Conservation (phyloP, 768 basidiomycete species). For the Ramaria sp. region DNA sequence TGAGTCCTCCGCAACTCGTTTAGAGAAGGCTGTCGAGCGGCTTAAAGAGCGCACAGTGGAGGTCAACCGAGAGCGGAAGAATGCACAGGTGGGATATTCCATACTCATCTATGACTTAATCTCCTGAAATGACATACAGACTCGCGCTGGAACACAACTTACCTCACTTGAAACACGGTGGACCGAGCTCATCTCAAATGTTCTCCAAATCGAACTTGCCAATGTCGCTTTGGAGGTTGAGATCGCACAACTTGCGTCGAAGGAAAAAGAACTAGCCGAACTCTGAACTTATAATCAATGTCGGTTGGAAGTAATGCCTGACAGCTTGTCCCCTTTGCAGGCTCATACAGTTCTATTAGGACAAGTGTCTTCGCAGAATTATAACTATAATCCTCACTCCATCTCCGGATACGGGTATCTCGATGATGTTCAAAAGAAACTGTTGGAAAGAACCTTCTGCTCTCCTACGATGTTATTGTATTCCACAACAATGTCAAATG, state of each 20-base stretch:
- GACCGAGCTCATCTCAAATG: slow-evolving; percentile 85
- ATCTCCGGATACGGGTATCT: too few relatives aligned
- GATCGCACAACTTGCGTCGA: slow-evolving; percentile 38
- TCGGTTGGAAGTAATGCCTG: too few relatives aligned
- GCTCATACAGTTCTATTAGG: too few relatives aligned
- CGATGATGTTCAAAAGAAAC: too few relatives aligned
- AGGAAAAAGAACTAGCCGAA: slow-evolving; percentile 50
- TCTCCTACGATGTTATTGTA: too few relatives aligned
- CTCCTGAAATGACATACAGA: slow-evolving; percentile 30
- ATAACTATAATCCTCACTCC: too few relatives aligned
- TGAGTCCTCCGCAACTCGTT: slow-evolving; percentile 62
- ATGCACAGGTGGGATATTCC: slow-evolving; percentile 47
- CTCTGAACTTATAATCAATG: slow-evolving; percentile 16
- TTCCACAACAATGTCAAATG: too few relatives aligned
- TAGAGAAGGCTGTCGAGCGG: slow-evolving; percentile 66
- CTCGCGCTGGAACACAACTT: slow-evolving; percentile 66
- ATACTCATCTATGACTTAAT: slow-evolving; percentile 10
- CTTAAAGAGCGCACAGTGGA: slow-evolving; percentile 70
- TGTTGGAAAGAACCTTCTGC: too few relatives aligned
- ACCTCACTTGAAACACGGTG: slow-evolving; percentile 76
- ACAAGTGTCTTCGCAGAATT: too few relatives aligned
- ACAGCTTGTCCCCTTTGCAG: too few relatives aligned
- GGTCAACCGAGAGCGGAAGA: slow-evolving; percentile 83
- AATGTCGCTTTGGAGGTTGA: slow-evolving; percentile 82
- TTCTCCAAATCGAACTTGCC: slow-evolving; percentile 93